Conservation (phyloP, 345 rosid genomes). For the Hibiscus trionum region DNA sequence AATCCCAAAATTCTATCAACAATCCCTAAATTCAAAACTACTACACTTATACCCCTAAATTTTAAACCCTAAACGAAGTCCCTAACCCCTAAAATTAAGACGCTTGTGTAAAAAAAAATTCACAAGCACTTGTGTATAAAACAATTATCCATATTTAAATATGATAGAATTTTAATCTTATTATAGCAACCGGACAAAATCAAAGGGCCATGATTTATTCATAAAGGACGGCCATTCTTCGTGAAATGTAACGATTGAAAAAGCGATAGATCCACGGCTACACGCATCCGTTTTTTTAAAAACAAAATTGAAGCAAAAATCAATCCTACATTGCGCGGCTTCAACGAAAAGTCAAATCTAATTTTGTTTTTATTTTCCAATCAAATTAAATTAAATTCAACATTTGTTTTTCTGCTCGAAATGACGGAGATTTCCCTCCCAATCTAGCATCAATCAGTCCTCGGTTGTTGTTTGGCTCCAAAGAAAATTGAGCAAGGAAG, state of each 20-base stretch:
- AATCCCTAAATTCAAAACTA: too few relatives aligned
- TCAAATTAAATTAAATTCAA: neutral
- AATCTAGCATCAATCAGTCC: constrained; percentile 19
- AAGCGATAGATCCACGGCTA: neutral
- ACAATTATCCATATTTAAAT: too few relatives aligned
- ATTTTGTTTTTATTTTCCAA: neutral
- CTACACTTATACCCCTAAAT: too few relatives aligned
- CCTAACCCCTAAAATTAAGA: too few relatives aligned
- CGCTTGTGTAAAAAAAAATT: too few relatives aligned
- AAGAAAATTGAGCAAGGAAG: neutral
- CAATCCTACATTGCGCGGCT: constrained; percentile 1
- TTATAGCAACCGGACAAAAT: neutral
- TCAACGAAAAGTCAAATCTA: neutral
- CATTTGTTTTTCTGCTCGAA: neutral
- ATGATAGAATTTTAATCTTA: too few relatives aligned
- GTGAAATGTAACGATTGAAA: neutral
- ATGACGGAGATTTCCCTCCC: constrained; percentile 26
- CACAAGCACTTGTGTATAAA: too few relatives aligned
- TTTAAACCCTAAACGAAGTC: too few relatives aligned
- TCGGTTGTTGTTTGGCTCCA: constrained; percentile 23
- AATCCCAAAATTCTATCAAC: too few relatives aligned
- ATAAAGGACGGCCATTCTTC: neutral
- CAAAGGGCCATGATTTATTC: neutral
- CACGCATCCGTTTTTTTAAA: neutral
- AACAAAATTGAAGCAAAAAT: constrained; percentile 1